phyloP scores from a whole-genome alignment of 1,139 yeast species.

The Taphrina wiesneri region DNA sequence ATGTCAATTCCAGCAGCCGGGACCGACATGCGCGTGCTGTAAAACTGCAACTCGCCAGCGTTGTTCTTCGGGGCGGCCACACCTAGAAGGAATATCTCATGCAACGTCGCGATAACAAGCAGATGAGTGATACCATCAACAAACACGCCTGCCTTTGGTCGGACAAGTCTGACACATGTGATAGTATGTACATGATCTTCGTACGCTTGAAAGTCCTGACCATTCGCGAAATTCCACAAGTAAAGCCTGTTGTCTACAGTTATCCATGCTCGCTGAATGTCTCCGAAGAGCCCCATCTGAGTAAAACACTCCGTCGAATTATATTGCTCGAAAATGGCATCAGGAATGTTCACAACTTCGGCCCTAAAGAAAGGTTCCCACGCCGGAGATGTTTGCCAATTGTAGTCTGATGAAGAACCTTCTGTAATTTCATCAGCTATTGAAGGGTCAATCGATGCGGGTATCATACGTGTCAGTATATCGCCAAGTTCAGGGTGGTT shows the following conservation, averaged over 20 bases:
- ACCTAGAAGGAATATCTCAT: conserved; percentile 75
- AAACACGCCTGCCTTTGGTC: conserved; percentile 78
- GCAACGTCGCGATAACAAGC: conserved; percentile 75
- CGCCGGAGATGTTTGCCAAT: conserved; percentile 42
- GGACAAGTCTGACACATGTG: conserved; percentile 69
- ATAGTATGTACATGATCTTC: conserved; percentile 83
- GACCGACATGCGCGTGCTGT: conserved; percentile 79
- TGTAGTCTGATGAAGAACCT: conserved; percentile 42
- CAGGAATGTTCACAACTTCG: conserved; percentile 73
- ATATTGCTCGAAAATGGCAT: conserved; percentile 74
- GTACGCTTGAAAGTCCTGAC: conserved; percentile 71
- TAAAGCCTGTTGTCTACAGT: conserved; percentile 78
- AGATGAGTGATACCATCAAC: conserved; percentile 72
- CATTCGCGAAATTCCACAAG: conserved; percentile 74
- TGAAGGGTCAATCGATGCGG: not conserved
- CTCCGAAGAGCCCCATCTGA: conserved; percentile 81
- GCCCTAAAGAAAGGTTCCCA: conserved; percentile 79
- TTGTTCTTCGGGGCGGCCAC: conserved; percentile 56
- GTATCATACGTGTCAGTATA: conserved; percentile 31
- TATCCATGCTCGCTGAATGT: conserved; percentile 83
- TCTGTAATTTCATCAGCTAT: conserved; percentile 35
- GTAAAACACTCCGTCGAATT: conserved; percentile 67
- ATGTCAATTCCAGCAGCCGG: conserved; percentile 76
- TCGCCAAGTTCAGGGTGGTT: conserved; percentile 37
- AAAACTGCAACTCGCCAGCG: conserved; percentile 60